Evolutionary conservation across 1,139 yeast genomes (phyloP), one percentile per base, ranked within the genome.

Genomic region (Sugiyamaella xylanicola): DNA sequence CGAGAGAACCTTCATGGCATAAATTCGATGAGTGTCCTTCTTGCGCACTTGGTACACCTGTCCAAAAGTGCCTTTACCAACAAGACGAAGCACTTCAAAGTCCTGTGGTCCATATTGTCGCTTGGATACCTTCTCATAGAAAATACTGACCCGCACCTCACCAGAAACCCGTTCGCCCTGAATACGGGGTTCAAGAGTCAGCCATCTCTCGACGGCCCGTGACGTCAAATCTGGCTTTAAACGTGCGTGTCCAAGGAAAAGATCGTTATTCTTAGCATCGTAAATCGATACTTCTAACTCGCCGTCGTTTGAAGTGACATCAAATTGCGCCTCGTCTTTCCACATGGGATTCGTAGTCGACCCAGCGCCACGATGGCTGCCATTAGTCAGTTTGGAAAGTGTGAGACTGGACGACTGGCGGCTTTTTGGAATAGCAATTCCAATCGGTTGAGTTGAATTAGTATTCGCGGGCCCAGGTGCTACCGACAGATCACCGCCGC

Each of bases 31-130:
- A 3, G 95, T 90, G 68, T 92, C 98, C 66, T 80, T 80, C 78
- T 92, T 93, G 63, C 87, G 85, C 48, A 93, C 99, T 74, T 92
- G 98, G 72, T 86, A 93, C 41, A 93, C 99, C 73, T 89, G 96
- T 32, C 99, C 99, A 77, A 93, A 93, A 0, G 98, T 93, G 52
- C 99, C 99, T 69, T 90, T 91, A 59, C 99, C 99, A 59, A 93
- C 78, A 54, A 93, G 77, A 67, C 96, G 80, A 65, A 93, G 81
- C 17, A 92, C 88, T 68, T 92, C 97, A 72, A 93, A 93, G 74
- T 93, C 97, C 57, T 86, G 86, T 4, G 98, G 98, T 1, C 97
- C 96, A 67, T 86, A 90, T 63, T 86, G 89, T 63, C 84, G 83
- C 70, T 86, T 85, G 56, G 81, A 75, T 41, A 87, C 85, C 40